These are phyloP conservation scores for Candida tibetensis DNA, from an alignment of 805 yeast species.

Conservation along the genomic window DNA sequence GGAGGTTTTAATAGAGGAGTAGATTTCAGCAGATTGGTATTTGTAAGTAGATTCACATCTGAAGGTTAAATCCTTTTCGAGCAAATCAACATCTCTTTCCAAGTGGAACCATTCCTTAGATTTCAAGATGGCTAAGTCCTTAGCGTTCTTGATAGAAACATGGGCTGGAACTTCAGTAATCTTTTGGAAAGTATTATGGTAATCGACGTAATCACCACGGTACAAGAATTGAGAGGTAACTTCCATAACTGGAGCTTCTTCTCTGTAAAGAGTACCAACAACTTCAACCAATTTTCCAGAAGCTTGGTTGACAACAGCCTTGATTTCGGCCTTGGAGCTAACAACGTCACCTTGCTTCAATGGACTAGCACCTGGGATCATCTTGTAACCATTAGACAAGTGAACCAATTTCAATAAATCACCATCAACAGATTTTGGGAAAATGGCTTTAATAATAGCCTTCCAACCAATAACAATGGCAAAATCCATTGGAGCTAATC, in stretches of 20 bases:
- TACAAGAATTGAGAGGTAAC: slow-evolving; percentile 94
- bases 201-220: slow-evolving; percentile 89
- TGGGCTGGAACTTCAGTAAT: slow-evolving; percentile 84
- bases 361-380: slow-evolving; percentile 89
- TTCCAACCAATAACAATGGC: slow-evolving; percentile 99
- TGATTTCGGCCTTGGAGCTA: slow-evolving; percentile 76
- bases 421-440: slow-evolving; percentile 96
- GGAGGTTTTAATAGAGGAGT: slow-evolving; percentile 72
- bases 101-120: slow-evolving; percentile 98
- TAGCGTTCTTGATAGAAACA: slow-evolving; percentile 65
- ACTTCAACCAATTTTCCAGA: slow-evolving; percentile 96
- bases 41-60: slow-evolving; percentile 82
- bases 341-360: slow-evolving; percentile 86
- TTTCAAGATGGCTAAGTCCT: slow-evolving; percentile 88
- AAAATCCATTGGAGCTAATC: slow-evolving; percentile 97
- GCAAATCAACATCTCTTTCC: slow-evolving; percentile 64
- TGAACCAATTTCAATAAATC: slow-evolving; percentile 92
- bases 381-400: slow-evolving; percentile 88
- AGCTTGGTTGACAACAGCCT: slow-evolving; percentile 85
- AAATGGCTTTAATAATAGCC: slow-evolving; percentile 95
- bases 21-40: slow-evolving; percentile 73
- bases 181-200: slow-evolving; percentile 88
- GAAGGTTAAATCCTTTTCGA: slow-evolving; percentile 80
- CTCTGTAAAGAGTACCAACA: slow-evolving; percentile 80
- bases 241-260: slow-evolving; percentile 80